A percentile compares a stretch with the other conserved stretches of the same genome.
Conservation (phyloP, 441 rosid species). For the Pelargonium myrrhifolium region DNA sequence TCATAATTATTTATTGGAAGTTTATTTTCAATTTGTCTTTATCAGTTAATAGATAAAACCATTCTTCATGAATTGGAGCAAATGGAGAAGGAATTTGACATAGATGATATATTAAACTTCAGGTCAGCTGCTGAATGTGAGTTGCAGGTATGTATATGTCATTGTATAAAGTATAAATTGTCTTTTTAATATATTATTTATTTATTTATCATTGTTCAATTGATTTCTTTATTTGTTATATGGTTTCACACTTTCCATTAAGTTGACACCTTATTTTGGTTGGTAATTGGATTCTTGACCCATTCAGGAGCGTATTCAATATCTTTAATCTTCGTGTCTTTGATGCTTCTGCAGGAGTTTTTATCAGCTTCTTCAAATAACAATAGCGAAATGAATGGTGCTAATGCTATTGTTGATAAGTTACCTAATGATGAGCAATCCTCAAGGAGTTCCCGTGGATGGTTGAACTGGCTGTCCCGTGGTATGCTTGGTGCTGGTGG, state of each 20-base stretch:
- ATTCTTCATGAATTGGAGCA: constrained; percentile 69
- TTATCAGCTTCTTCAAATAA: constrained; percentile 30
- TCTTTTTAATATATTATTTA: constrained; percentile 11
- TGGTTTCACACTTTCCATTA: constrained; percentile 4
- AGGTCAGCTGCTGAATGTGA: constrained; percentile 83
- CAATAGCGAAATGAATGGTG: constrained; percentile 28
- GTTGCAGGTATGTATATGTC: constrained; percentile 58
- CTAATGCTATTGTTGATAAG: constrained; percentile 37
- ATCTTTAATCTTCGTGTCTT: constrained; percentile 15
- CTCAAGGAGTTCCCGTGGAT: constrained; percentile 70
- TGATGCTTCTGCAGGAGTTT: constrained; percentile 47
- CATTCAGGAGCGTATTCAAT: neutral
- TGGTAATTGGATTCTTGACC: constrained; percentile 12
- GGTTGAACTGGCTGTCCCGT: constrained; percentile 97
- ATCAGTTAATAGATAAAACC: constrained; percentile 59
- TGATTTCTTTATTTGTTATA: constrained; percentile 2
- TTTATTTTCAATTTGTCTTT: constrained; percentile 16
- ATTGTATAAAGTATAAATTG: constrained; percentile 12
- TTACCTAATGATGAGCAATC: constrained; percentile 47
- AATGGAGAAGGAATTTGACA: constrained; percentile 83
- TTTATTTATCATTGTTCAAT: constrained; percentile 1
- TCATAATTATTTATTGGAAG: neutral
- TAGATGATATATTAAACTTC: constrained; percentile 76
- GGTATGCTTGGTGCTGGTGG: constrained; percentile 99
- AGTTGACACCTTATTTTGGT: neutral